Conservation (phyloP, 306 rosid genomes). For the Begonia loranthoides region DNA sequence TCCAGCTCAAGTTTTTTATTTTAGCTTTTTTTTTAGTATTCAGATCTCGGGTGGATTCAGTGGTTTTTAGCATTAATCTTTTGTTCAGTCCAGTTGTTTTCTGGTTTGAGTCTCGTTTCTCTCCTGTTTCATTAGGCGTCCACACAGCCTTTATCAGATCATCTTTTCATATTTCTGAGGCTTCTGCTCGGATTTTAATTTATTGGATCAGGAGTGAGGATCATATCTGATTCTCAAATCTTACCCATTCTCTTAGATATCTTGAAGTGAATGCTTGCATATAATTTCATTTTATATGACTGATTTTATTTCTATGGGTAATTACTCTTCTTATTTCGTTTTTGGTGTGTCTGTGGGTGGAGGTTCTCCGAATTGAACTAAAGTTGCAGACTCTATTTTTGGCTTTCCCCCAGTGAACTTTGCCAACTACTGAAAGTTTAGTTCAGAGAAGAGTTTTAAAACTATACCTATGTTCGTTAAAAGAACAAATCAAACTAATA, state of each 20-base stretch:
- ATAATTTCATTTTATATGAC: too few relatives aligned
- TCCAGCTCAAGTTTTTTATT: constrained; percentile 21
- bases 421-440: too few relatives aligned
- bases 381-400: too few relatives aligned
- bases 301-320: too few relatives aligned
- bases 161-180: not conserved
- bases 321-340: too few relatives aligned
- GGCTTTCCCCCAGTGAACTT: too few relatives aligned
- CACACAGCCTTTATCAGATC: not conserved
- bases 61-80: constrained; percentile 25
- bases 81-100: constrained; percentile 33
- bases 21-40: constrained; percentile 21
- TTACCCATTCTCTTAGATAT: not conserved
- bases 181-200: not conserved
- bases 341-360: too few relatives aligned
- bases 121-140: constrained; percentile 18
- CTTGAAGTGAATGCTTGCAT: not conserved
- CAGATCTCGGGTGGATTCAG: constrained; percentile 44
- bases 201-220: not conserved
- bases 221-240: not conserved
- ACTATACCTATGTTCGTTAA: too few relatives aligned
- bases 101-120: constrained; percentile 13
- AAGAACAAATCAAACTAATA: too few relatives aligned
- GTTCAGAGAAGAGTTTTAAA: too few relatives aligned
- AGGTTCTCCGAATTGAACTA: too few relatives aligned